Base-by-base conservation (phyloP, 2,329 filamentous ascomycete genomes). In the Beauveria sp. region DNA sequence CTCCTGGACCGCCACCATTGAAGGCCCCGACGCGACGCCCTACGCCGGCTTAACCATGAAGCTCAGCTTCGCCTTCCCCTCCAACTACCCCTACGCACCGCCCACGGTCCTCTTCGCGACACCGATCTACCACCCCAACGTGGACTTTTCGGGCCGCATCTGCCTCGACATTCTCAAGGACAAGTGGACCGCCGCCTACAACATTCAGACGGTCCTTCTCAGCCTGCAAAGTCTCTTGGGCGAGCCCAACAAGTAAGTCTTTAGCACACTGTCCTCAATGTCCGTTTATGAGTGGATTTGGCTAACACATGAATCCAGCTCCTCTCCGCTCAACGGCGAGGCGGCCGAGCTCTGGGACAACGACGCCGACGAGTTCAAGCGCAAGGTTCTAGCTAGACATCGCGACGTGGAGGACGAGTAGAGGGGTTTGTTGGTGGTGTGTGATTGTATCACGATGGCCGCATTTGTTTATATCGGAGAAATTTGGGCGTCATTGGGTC, bases 81-180 rank as follows among this genome's bases (percentile, higher is more conserved):
- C 84, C 68, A 96, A 93, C 78, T 99, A 99, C 73, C 94, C 94
- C 10, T 97, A 97, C 74, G 84, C 88, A 1, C 85, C 94, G 24
- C 94, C 94, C 0, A 91, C 89, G 2, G 94, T 99, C 20, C 83
- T 96, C 63, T 99, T 97, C 86, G 96, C 92, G 80, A 99, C 96
- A 7, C 94, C 94, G 43, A 97, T 99, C 77, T 99, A 97, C 81
- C 94, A 99, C 76, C 94, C 94, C 59, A 99, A 99, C 70, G 91
- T 99, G 68, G 94, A 99, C 78, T 97, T 99, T 79, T 92, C 90
- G 3, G 94, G 94, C 46, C 85, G 94, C 61, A 99, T 99, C 76
- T 99, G 94, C 75, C 82, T 99, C 63, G 96, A 99, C 71, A 99
- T 99, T 67, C 82, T 99, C 66, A 97, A 97, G 82, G 94, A 97